Conservation (phyloP, 306 rosid genomes). For the Sesbania bispinosa region DNA sequence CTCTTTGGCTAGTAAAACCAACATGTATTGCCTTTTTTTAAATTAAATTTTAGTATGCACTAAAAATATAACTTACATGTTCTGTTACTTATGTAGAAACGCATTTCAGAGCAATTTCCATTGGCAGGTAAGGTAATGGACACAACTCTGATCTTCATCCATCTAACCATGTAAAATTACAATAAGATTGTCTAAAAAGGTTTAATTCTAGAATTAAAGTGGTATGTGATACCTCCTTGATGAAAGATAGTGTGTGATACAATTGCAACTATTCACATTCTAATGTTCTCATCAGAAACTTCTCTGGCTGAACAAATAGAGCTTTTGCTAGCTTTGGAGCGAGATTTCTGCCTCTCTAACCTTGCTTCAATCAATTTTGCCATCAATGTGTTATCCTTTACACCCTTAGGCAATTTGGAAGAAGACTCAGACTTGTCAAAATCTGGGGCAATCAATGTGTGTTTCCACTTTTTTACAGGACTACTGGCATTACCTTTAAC, state of each 20-base stretch:
- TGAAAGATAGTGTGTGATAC: background rate
- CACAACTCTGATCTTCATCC: background rate
- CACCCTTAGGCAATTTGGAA: conserved; percentile 41
- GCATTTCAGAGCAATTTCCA: too few species aligned
- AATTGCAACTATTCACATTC: conserved; percentile 7
- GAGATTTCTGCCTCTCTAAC: conserved; percentile 38
- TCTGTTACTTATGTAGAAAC: too few species aligned
- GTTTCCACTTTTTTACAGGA: conserved; percentile 47
- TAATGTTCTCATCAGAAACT: conserved; percentile 21
- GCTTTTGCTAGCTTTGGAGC: conserved; percentile 20
- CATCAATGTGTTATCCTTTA: conserved; percentile 59
- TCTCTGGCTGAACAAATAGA: conserved; percentile 13
- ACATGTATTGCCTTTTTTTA: too few species aligned
- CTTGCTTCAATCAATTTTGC: conserved; percentile 71
- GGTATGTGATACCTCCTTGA: too few species aligned
- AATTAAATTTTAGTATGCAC: too few species aligned
- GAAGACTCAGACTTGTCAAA: conserved; percentile 36
- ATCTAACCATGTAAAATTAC: background rate
- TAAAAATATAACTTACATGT: too few species aligned
- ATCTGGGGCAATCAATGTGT: conserved; percentile 31
- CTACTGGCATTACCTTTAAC: conserved; percentile 42
- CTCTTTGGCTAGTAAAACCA: too few species aligned
- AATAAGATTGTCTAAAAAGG: too few species aligned
- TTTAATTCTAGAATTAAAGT: too few species aligned
- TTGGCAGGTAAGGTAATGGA: too few species aligned